These are phyloP conservation scores for Corinectria fuckeliana DNA, from an alignment of 2,329 filamentous ascomycete genomes.

Conservation along the genomic window DNA sequence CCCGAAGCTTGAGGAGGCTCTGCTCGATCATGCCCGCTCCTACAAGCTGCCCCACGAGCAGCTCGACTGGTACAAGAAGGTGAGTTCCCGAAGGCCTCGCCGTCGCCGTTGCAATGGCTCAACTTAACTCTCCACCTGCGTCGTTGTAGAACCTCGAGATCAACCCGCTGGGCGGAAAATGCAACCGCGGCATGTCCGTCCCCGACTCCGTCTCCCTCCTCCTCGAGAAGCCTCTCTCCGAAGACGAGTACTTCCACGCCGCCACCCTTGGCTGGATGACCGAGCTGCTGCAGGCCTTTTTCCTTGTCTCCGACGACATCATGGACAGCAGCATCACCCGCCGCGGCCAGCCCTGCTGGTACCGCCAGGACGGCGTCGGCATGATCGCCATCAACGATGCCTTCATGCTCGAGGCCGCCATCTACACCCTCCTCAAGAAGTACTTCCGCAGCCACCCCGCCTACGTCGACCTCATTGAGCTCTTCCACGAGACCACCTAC, in stretches of 20 bases:
- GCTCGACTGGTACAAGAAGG: conserved; percentile 85
- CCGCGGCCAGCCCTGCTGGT: conserved; percentile 95
- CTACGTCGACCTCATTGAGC: conserved; percentile 91
- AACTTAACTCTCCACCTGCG: not conserved
- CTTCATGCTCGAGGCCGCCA: conserved; percentile 90
- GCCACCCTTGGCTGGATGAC: conserved; percentile 96
- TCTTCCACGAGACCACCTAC: conserved; percentile 94
- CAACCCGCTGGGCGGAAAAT: conserved; percentile 94
- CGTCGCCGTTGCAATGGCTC: not conserved
- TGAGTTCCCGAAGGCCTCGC: conserved; percentile 45
- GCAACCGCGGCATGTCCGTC: conserved; percentile 98
- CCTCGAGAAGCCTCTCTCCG: conserved; percentile 71
- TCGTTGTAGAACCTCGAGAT: conserved; percentile 72
- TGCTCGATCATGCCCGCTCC: conserved; percentile 77
- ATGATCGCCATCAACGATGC: conserved; percentile 99
- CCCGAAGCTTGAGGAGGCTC: conserved; percentile 81
- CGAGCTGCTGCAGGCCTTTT: conserved; percentile 97
- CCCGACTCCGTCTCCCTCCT: conserved; percentile 88
- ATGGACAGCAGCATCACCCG: conserved; percentile 97
- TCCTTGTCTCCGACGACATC: conserved; percentile 97
- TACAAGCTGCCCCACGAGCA: conserved; percentile 86
- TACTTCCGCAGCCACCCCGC: conserved; percentile 86
- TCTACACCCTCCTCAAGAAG: conserved; percentile 92
- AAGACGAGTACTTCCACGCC: conserved; percentile 86
- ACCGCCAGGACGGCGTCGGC: conserved; percentile 85